Conservation (phyloP, 768 basidiomycete genomes). For the Pisolithus marmoratus region DNA sequence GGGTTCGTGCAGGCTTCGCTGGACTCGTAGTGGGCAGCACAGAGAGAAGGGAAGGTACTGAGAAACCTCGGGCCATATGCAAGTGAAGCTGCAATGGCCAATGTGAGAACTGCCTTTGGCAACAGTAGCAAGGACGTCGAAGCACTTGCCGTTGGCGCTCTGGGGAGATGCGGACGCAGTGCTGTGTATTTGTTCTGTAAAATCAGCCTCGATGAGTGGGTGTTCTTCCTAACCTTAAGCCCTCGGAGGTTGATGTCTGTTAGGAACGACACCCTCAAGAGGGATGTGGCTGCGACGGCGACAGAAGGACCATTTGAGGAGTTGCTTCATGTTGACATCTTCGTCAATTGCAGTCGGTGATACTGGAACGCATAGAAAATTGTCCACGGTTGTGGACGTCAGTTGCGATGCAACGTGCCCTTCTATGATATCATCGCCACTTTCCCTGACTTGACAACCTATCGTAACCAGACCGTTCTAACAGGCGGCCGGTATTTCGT, state of each 20-base stretch:
- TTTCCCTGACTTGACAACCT: too few species aligned
- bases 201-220: constrained; percentile 89
- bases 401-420: constrained; percentile 99
- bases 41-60: constrained; percentile 52
- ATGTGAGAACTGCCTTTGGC: constrained; percentile 61
- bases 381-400: constrained; percentile 90
- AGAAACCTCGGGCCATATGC: constrained; percentile 73
- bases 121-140: constrained; percentile 68
- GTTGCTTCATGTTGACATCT: constrained; percentile 94
- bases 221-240: constrained; percentile 7
- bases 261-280: constrained; percentile 91
- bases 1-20: constrained; percentile 96
- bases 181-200: constrained; percentile 92
- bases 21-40: constrained; percentile 86
- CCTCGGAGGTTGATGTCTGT: background rate
- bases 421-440: constrained; percentile 93
- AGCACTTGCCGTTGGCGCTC: constrained; percentile 91
- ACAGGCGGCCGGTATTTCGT: too few species aligned
- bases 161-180: constrained; percentile 90
- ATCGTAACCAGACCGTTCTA: too few species aligned
- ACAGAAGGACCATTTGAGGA: constrained; percentile 96
- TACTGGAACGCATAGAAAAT: constrained; percentile 60
- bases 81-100: constrained; percentile 84
- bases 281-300: constrained; percentile 95
- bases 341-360: constrained; percentile 92